Base-by-base conservation (phyloP, 2,329 filamentous ascomycete genomes). In the Tolypocladium inflatum region DNA sequence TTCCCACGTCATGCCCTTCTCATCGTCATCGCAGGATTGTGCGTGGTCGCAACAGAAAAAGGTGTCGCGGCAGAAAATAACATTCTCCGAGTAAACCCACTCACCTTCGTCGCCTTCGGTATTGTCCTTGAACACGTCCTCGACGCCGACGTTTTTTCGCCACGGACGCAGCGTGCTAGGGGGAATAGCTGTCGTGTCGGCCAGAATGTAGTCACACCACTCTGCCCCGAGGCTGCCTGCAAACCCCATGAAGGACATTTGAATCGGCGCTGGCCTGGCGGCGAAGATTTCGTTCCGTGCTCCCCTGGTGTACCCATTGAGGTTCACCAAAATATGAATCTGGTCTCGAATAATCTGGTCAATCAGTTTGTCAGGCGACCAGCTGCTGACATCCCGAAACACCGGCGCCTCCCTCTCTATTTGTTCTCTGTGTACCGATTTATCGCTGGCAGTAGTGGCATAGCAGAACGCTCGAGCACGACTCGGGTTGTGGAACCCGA, bases 201-300 rank as follows among this genome's bases (percentile, higher is more conserved):
- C 92, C 33, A 97, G 82, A 19, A 99, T 86, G 68, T 99, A 99
- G 70, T 99, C 94, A 65, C 94, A 99, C 94, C 94, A 99, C 70
- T 99, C 94, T 3, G 94, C 94, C 7, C 94, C 94, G 1, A 99
- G 77, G 0, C 93, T 97, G 11, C 94, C 94, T 0, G 94, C 94
- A 70, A 99, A 99, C 0, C 94, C 94, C 94, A 99, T 99, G 68
- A 99, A 99, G 0, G 94, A 96, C 94, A 99, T 99, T 64, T 99
- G 94, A 50, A 99, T 91, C 0, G 94, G 94, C 2, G 92, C 91
- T 19, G 94, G 91, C 33, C 95, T 85, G 26, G 94, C 94, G 26
- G 94, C 94, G 71, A 99, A 99, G 4, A 99, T 88, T 69, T 99
- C 94, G 65, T 99, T 99, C 30, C 92, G 85, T n/a, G 94, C 94